A percentile compares a stretch with the other conserved stretches of the same genome.
These are phyloP conservation scores for Mikania micrantha DNA, from an alignment of 129 eudicot species.

Conservation along the genomic window DNA sequence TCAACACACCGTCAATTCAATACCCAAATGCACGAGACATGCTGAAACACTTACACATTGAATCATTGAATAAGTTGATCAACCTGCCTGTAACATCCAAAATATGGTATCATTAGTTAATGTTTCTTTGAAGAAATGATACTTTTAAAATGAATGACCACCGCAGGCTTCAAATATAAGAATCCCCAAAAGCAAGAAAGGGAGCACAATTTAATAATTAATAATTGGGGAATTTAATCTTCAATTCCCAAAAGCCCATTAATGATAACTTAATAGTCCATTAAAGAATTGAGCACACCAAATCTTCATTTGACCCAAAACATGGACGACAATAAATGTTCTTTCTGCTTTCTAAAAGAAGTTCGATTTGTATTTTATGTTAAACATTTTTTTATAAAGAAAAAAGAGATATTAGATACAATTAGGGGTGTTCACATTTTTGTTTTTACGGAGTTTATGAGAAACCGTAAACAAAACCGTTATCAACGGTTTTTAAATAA, in stretches of 20 bases:
- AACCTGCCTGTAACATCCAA: too few relatives aligned
- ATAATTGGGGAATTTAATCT: not conserved
- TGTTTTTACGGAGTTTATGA: too few relatives aligned
- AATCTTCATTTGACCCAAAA: slow-evolving; percentile 9
- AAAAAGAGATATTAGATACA: not conserved
- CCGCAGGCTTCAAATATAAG: slow-evolving; percentile 14
- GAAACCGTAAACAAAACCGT: too few relatives aligned
- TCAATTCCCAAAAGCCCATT: not conserved
- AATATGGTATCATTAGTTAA: not conserved
- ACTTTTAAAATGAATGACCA: slow-evolving; percentile 7
- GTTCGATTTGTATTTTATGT: not conserved
- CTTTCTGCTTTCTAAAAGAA: not conserved
- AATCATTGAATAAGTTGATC: too few relatives aligned
- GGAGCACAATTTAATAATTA: not conserved
- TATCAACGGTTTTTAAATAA: too few relatives aligned
- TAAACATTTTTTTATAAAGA: not conserved
- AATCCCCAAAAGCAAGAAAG: slow-evolving; percentile 17
- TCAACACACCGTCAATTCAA: too few relatives aligned
- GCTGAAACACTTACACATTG: too few relatives aligned
- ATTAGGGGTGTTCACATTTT: too few relatives aligned
- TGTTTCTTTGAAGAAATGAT: not conserved
- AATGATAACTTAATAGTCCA: not conserved
- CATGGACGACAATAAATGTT: slow-evolving; percentile 13
- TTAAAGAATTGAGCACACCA: not conserved
- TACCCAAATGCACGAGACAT: too few relatives aligned